A percentile compares a stretch with the other conserved stretches of the same genome.
Evolutionary conservation across 2,329 filamentous ascomycete genomes (phyloP).

Genomic region (Calonectria pseudoreteaudii): DNA sequence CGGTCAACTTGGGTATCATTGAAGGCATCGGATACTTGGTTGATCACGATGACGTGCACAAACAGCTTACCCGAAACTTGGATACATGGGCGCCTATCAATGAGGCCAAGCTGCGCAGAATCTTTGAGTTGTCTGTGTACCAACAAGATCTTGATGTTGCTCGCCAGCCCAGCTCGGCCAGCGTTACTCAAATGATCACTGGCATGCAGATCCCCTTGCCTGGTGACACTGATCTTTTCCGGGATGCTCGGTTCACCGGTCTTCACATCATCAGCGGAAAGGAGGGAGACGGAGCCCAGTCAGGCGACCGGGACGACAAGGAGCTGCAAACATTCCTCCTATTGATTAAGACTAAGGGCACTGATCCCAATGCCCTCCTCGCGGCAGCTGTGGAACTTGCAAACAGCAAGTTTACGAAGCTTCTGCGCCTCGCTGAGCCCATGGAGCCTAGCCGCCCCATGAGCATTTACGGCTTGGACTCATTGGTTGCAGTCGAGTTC

Average conservation of each 20-base stretch:
- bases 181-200: slow-evolving; percentile 42
- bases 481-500: slow-evolving; percentile 45
- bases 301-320: slow-evolving; percentile 17
- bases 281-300: slow-evolving; percentile 10
- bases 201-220: slow-evolving; percentile 40
- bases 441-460: slow-evolving; percentile 42
- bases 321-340: slow-evolving; percentile 28
- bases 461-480: slow-evolving; percentile 45
- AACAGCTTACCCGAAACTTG: slow-evolving; percentile 8
- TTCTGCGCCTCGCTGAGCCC: slow-evolving; percentile 37
- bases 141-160: slow-evolving; percentile 35
- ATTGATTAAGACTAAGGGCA: slow-evolving; percentile 18
- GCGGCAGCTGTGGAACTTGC: slow-evolving; percentile 35
- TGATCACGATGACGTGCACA: slow-evolving; percentile 20
- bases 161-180: slow-evolving; percentile 24
- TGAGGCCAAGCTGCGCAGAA: slow-evolving; percentile 43
- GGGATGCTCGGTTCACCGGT: slow-evolving; percentile 41
- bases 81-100: slow-evolving; percentile 39
- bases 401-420: slow-evolving; percentile 37
- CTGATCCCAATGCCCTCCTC: slow-evolving; percentile 25
- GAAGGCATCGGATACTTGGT: slow-evolving; percentile 37
- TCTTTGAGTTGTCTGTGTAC: slow-evolving; percentile 43
- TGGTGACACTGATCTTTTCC: slow-evolving; percentile 34
- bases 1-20: slow-evolving; percentile 43
- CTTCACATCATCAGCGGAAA: slow-evolving; percentile 17